Evolutionary conservation across 345 rosid genomes (phyloP).

Genomic region (thale cress (Arabidopsis thaliana)): DNA sequence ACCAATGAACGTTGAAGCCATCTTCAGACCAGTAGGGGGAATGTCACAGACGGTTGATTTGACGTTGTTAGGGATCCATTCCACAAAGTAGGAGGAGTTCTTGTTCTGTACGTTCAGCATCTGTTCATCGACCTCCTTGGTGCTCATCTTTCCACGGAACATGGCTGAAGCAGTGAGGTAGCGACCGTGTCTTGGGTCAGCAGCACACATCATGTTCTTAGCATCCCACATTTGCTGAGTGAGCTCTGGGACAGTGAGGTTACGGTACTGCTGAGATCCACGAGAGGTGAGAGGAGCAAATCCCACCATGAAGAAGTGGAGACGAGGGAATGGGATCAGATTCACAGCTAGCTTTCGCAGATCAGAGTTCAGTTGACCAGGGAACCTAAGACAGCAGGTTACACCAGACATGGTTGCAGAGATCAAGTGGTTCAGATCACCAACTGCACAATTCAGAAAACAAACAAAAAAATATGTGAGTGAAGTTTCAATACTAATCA

Average conservation of each 20-base stretch:
- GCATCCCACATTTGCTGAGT: slow-evolving; percentile 89
- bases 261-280: slow-evolving; percentile 75
- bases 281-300: slow-evolving; percentile 87
- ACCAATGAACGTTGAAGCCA: slow-evolving; percentile 76
- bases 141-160: slow-evolving; percentile 85
- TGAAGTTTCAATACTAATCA: background rate
- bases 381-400: slow-evolving; percentile 76
- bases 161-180: slow-evolving; percentile 77
- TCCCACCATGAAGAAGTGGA: slow-evolving; percentile 83
- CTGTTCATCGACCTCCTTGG: slow-evolving; percentile 77
- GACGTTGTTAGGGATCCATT: slow-evolving; percentile 80
- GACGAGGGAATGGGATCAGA: slow-evolving; percentile 75
- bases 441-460: slow-evolving; percentile 49
- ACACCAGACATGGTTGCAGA: slow-evolving; percentile 82
- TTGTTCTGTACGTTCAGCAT: slow-evolving; percentile 79
- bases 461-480: background rate
- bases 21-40: slow-evolving; percentile 73
- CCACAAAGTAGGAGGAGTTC: slow-evolving; percentile 70
- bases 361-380: slow-evolving; percentile 77
- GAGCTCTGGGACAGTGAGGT: slow-evolving; percentile 75
- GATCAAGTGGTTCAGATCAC: slow-evolving; percentile 71
- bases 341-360: slow-evolving; percentile 74
- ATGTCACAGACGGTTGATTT: slow-evolving; percentile 81
- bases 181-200: slow-evolving; percentile 75
- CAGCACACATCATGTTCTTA: slow-evolving; percentile 86